Evolutionary conservation across 1,284 basidiomycete genomes (phyloP).

Genomic region (Microbotryum violaceum): DNA sequence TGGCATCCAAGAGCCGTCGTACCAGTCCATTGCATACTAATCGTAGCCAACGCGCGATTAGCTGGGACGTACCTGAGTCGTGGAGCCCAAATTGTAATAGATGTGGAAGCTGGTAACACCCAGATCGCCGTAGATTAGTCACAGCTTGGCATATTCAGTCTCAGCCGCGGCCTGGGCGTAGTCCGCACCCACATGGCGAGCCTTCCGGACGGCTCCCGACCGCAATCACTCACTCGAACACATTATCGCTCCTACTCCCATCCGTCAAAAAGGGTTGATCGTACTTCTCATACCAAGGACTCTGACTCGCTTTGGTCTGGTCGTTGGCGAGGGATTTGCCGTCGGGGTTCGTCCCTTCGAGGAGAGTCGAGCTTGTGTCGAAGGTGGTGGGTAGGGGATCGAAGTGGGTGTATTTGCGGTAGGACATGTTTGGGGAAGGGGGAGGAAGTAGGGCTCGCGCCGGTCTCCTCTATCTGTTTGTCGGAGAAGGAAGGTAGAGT

Average conservation of each 20-base stretch:
- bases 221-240: constrained; percentile 14
- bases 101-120: constrained; percentile 35
- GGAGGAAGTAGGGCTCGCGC: too few relatives aligned
- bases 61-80: constrained; percentile 21
- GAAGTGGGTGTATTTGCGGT: not conserved
- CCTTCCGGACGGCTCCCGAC: not conserved
- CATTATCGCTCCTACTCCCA: constrained; percentile 12
- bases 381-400: constrained; percentile 12
- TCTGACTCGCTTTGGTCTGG: too few relatives aligned
- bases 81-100: constrained; percentile 54
- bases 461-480: too few relatives aligned
- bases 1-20: too few relatives aligned
- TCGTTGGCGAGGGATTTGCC: constrained; percentile 54
- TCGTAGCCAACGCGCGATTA: too few relatives aligned
- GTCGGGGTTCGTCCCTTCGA: constrained; percentile 49
- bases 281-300: too few relatives aligned
- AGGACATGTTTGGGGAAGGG: too few relatives aligned
- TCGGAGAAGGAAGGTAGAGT: too few relatives aligned
- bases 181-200: not conserved
- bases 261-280: too few relatives aligned
- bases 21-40: too few relatives aligned
- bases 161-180: not conserved
- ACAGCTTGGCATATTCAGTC: too few relatives aligned
- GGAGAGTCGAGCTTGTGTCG: constrained; percentile 41
- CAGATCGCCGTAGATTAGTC: too few relatives aligned